phyloP scores from a whole-genome alignment of 2,329 filamentous ascomycete species.

The Myriosclerotinia duriaeana region DNA sequence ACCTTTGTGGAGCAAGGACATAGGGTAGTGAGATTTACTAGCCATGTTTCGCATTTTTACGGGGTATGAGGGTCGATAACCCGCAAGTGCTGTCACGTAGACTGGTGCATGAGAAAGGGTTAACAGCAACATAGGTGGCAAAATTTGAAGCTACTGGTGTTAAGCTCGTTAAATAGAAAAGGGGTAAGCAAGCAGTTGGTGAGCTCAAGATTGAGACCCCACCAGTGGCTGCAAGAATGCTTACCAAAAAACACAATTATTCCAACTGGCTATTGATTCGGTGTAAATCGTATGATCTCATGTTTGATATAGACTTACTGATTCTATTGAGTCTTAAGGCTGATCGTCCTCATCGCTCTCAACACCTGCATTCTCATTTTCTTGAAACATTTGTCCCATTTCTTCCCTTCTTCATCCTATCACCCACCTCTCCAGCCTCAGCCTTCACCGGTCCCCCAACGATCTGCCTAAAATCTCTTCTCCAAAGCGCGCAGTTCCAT shows the following conservation, averaged over 20 bases:
- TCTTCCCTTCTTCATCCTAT: conserved; percentile 1
- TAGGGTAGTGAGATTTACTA: background rate
- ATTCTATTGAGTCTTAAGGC: too few species aligned
- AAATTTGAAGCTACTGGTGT: background rate
- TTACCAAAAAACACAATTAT: too few species aligned
- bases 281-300: too few species aligned
- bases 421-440: background rate
- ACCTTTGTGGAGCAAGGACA: background rate
- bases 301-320: too few species aligned
- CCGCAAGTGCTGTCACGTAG: background rate
- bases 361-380: background rate
- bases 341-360: background rate
- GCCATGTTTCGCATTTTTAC: too few species aligned
- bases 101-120: background rate
- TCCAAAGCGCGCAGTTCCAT: background rate
- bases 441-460: background rate
- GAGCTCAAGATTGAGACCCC: background rate
- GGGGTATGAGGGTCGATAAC: background rate
- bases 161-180: background rate
- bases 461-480: background rate
- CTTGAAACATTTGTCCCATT: background rate
- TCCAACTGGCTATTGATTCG: too few species aligned
- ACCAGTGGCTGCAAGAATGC: background rate
- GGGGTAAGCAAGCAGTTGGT: background rate
- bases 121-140: background rate